phyloP scores from a whole-genome alignment of 2,329 filamentous ascomycete genomes.

The Bipolaris zeicola region DNA sequence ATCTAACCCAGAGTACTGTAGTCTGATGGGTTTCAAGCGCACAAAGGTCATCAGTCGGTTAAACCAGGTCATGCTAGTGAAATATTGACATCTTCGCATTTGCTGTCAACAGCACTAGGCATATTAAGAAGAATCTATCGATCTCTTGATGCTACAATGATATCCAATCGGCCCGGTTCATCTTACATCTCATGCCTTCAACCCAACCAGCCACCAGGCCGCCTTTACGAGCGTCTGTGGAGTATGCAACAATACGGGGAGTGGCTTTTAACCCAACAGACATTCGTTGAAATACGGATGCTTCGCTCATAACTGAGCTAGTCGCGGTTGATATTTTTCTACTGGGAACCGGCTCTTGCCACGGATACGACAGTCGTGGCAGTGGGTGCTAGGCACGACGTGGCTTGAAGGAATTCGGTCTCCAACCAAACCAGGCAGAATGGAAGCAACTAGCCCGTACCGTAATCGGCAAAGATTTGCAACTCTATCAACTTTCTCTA shows the following conservation, averaged over 20 bases:
- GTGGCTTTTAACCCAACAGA: not conserved
- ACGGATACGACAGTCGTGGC: not conserved
- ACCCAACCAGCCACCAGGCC: not conserved
- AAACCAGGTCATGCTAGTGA: not conserved
- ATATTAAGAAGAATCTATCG: slow-evolving; percentile 8
- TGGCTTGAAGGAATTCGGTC: slow-evolving; percentile 7
- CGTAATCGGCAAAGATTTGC: slow-evolving; percentile 9
- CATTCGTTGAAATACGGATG: not conserved
- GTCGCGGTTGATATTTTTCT: not conserved
- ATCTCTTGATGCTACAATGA: slow-evolving; percentile 5
- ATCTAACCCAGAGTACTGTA: not conserved
- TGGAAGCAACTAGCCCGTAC: slow-evolving; percentile 9
- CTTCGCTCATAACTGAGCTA: not conserved
- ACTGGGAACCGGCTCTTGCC: not conserved
- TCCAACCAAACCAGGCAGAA: slow-evolving; percentile 10
- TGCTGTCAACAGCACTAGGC: slow-evolving; percentile 1
- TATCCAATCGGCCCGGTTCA: slow-evolving; percentile 4
- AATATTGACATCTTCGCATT: not conserved
- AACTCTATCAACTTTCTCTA: not conserved
- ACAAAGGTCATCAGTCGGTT: not conserved
- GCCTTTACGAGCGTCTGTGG: not conserved
- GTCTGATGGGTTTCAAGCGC: not conserved
- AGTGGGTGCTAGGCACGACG: not conserved
- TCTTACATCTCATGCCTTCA: not conserved
- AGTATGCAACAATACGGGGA: not conserved